Base-by-base conservation (phyloP, 257 asterid species). In the Nicotiana attenuata region DNA sequence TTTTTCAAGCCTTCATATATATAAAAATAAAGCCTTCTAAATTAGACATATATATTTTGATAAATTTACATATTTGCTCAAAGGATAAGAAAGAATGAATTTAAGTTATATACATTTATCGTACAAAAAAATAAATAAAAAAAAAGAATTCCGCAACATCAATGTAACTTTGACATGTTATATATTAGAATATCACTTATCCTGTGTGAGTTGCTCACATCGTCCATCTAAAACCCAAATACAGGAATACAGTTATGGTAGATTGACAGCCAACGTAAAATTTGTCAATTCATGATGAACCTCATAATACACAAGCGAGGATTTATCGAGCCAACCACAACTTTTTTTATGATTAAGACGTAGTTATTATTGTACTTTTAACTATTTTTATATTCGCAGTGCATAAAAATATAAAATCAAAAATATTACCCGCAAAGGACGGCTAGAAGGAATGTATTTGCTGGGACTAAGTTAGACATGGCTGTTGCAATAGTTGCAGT, bases 401-500 rank as follows among this genome's bases (percentile, higher is more conserved):
- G 28, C 38, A 71, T 11, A 8, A 20, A 68, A 10, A 55, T 15
- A 20, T 22, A 45, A 7, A 26, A 0, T 29, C 3, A 65, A 57
- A 24, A 41, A 41, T 28, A 5, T 77, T 89, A 95, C 99, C 98
- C 85, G 7, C 91, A 85, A 53, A 94, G 92, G 45, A 91, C 79
- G 4, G 98, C 97, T 81, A 93, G 81, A 77, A 95, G 31, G 73
- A 90, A 95, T 20, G 99, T 95, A 80, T 93, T 83, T 0, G 97
- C 98, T 16, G 98, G 99, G 66, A 80, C 85, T 29, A 90, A 85
- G 82, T 95, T 95, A 85, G 85, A 83, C 85, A 92, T 79, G 55
- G 97, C 98, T 75, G 97, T 89, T 1, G 98, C 96, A 57, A 92
- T 88, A 0, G 98, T 95, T 83, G 98, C 98, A 82, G 94, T 90